Conservation (phyloP, 2,329 filamentous ascomycete species). For the Aspergillus brasiliensis region DNA sequence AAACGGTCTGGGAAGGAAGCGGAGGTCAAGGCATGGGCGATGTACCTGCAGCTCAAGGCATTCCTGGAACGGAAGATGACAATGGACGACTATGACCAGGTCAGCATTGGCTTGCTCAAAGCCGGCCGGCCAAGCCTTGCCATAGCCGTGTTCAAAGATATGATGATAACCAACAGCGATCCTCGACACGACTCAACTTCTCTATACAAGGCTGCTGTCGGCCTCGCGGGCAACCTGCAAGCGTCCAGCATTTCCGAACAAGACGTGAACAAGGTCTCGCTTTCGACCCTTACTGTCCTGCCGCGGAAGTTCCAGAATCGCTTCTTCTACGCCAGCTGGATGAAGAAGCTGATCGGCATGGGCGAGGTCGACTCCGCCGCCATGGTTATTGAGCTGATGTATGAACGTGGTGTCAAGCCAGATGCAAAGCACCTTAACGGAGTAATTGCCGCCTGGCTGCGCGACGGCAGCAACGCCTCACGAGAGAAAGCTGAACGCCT, state of each 20-base stretch:
- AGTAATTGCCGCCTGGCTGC: constrained; percentile 75
- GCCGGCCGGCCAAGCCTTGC: constrained; percentile 67
- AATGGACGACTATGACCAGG: constrained; percentile 74
- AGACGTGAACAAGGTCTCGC: constrained; percentile 51
- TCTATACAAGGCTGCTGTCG: constrained; percentile 47
- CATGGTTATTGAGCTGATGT: constrained; percentile 75
- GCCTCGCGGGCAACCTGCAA: constrained; percentile 44
- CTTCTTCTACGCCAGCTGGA: constrained; percentile 86
- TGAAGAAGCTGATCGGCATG: constrained; percentile 77
- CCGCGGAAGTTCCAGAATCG: constrained; percentile 64
- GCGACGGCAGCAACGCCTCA: constrained; percentile 59
- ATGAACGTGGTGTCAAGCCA: constrained; percentile 65
- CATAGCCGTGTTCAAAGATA: constrained; percentile 79
- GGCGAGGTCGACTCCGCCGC: constrained; percentile 71
- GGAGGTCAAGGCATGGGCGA: constrained; percentile 64
- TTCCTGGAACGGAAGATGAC: constrained; percentile 63
- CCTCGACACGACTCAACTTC: constrained; percentile 46
- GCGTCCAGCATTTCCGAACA: constrained; percentile 44
- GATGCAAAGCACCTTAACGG: constrained; percentile 79
- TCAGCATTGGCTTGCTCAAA: constrained; percentile 71
- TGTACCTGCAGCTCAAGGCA: constrained; percentile 66
- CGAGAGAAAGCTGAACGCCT: constrained; percentile 66
- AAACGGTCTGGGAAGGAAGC: constrained; percentile 52
- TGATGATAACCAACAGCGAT: constrained; percentile 69
- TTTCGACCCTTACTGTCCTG: constrained; percentile 54